Percentiles rank a stretch among this genome's conserved stretches.
Evolutionary conservation across 2,329 filamentous ascomycete species (phyloP).

Genomic region (Colletotrichum orbiculare): DNA sequence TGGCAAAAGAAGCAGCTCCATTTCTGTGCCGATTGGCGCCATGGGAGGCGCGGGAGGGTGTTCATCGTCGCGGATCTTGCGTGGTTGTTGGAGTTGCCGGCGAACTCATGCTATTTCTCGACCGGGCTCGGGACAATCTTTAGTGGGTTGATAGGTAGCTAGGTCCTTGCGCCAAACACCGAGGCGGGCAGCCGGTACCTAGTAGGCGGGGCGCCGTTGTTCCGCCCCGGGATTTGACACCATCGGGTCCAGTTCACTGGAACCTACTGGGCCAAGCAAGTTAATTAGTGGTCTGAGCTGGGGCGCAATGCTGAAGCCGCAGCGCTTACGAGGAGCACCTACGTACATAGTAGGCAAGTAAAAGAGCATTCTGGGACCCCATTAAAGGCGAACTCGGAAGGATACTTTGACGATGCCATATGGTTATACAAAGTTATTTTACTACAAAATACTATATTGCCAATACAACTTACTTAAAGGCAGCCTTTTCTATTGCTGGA

Average conservation of each 20-base stretch:
- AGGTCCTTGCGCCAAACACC: conserved; percentile 10
- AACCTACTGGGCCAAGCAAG: no score
- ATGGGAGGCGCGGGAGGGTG: conserved; percentile 48
- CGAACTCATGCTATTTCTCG: conserved; percentile 21
- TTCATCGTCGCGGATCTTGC: conserved; percentile 49
- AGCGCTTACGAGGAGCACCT: no score
- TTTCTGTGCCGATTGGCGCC: conserved; percentile 44
- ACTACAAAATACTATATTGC: neutral
- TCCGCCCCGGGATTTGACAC: conserved; percentile 11
- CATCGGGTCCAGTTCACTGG: no score
- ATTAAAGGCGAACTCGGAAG: no score
- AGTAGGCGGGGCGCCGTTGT: conserved; percentile 24
- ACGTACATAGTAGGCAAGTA: no score
- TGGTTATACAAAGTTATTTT: no score
- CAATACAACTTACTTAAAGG: neutral
- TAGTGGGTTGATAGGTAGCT: conserved; percentile 7
- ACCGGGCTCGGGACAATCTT: conserved; percentile 10
- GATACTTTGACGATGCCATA: no score
- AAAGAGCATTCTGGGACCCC: no score
- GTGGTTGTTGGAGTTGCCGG: neutral
- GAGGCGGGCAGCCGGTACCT: neutral
- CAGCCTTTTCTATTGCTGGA: no score
- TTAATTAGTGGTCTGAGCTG: no score
- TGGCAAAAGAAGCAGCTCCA: conserved; percentile 54
- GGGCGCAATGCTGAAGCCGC: no score